Conservation (phyloP, 2,329 filamentous ascomycete species). For the Aspergillus latus region DNA sequence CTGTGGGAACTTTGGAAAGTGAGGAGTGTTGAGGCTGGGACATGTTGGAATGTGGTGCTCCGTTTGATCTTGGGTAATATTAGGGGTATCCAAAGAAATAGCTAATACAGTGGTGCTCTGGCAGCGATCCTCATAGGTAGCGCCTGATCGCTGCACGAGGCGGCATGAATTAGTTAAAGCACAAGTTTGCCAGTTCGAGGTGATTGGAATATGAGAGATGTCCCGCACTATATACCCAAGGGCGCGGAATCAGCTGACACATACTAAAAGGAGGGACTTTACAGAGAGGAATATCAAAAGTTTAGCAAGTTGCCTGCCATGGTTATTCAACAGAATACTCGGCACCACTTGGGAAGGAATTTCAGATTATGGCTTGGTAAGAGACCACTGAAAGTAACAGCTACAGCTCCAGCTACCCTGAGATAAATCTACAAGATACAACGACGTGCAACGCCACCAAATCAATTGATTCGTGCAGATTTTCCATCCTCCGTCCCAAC, state of each 20-base stretch:
- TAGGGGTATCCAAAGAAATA: neutral
- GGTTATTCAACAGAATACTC: too few relatives aligned
- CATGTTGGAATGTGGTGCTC: neutral
- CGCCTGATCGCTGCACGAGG: too few relatives aligned
- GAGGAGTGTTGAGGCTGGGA: neutral
- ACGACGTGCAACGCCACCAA: conserved; percentile 18
- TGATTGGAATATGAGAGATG: neutral
- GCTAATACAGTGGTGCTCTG: neutral
- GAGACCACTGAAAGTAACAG: neutral
- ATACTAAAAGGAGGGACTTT: too few relatives aligned
- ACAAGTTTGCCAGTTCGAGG: neutral
- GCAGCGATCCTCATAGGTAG: too few relatives aligned
- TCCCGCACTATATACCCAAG: neutral
- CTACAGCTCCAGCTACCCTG: neutral
- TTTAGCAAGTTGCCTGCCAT: too few relatives aligned
- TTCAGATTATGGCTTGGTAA: neutral
- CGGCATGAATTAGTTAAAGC: neutral
- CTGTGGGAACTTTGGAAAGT: neutral
- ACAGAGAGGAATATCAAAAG: too few relatives aligned
- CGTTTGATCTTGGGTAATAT: too few relatives aligned
- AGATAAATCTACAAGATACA: neutral
- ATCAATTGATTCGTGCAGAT: conserved; percentile 23
- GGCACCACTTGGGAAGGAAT: neutral
- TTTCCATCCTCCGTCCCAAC: conserved; percentile 21
- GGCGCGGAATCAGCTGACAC: neutral